Percentiles rank a stretch among this genome's conserved stretches.
phyloP scores from a whole-genome alignment of 169 alveolate species.

The Amoebophrya sp. region DNA sequence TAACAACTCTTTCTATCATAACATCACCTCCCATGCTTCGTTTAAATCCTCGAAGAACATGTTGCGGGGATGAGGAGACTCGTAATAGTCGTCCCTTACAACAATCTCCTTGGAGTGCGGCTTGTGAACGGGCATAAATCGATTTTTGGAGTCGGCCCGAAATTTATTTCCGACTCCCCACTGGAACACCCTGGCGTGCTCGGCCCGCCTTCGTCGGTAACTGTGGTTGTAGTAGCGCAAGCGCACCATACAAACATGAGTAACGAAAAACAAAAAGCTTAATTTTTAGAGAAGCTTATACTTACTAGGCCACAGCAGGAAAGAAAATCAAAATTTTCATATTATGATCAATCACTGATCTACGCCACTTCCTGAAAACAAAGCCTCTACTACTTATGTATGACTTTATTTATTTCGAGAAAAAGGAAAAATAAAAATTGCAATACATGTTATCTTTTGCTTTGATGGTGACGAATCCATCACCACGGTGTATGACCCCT shows the following conservation, averaged over 20 bases:
- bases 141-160: not conserved
- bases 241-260: too few relatives aligned
- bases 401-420: too few relatives aligned
- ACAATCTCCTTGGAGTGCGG: slow-evolving; percentile 16
- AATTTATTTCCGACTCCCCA: slow-evolving; percentile 16
- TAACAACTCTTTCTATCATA: too few relatives aligned
- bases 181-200: not conserved
- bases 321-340: too few relatives aligned
- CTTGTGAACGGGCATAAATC: slow-evolving; percentile 12
- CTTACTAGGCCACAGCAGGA: too few relatives aligned
- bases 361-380: too few relatives aligned
- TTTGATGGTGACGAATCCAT: not conserved
- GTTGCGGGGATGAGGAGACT: not conserved
- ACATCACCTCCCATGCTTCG: slow-evolving; percentile 47
- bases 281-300: too few relatives aligned
- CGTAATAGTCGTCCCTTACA: not conserved
- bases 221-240: not conserved
- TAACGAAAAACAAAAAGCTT: too few relatives aligned
- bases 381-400: too few relatives aligned
- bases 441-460: too few relatives aligned
- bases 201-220: not conserved
- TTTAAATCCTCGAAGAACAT: slow-evolving; percentile 28
- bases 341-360: too few relatives aligned
- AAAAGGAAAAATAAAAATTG: too few relatives aligned
- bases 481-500: not conserved